Conservation (phyloP, 2,329 filamentous ascomycete genomes). For the Scopulariopsis brevicaulis region DNA sequence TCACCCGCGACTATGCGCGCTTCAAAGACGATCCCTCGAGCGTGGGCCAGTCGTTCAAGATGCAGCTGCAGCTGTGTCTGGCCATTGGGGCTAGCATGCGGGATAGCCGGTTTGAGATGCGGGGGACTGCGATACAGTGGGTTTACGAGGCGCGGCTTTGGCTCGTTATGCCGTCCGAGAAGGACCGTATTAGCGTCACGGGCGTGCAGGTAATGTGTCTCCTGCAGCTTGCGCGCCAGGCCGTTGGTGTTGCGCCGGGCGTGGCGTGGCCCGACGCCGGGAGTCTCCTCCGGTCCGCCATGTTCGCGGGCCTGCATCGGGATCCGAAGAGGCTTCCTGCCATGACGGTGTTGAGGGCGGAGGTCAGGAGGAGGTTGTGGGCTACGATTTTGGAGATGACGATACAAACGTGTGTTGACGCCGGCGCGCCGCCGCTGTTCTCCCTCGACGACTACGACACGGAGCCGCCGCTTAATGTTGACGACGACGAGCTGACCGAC, state of each 20-base stretch:
- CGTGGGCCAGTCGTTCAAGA: constrained; percentile 30
- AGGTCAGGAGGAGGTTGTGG: constrained; percentile 40
- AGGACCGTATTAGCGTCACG: constrained; percentile 35
- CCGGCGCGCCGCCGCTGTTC: constrained; percentile 33
- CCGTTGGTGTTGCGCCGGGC: constrained; percentile 24
- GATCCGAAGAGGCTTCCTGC: constrained; percentile 30
- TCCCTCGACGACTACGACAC: constrained; percentile 34
- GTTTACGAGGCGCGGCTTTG: constrained; percentile 45
- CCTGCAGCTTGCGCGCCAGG: constrained; percentile 29
- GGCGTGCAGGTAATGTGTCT: constrained; percentile 36
- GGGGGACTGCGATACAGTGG: constrained; percentile 38
- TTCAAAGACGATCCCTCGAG: constrained; percentile 26
- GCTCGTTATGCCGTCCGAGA: constrained; percentile 39
- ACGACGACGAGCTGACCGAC: constrained; percentile 31
- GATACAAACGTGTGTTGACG: constrained; percentile 30
- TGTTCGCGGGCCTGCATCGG: constrained; percentile 38
- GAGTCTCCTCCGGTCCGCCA: constrained; percentile 28
- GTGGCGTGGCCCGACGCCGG: constrained; percentile 35
- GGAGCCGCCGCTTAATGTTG: constrained; percentile 32
- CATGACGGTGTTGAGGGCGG: constrained; percentile 17
- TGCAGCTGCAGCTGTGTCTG: constrained; percentile 46
- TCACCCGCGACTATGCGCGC: constrained; percentile 33
- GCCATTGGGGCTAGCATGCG: constrained; percentile 42
- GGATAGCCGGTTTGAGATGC: constrained; percentile 37
- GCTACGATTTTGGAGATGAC: constrained; percentile 37